Conservation (phyloP, 2,329 filamentous ascomycete species). For the Scorias spongiosa region DNA sequence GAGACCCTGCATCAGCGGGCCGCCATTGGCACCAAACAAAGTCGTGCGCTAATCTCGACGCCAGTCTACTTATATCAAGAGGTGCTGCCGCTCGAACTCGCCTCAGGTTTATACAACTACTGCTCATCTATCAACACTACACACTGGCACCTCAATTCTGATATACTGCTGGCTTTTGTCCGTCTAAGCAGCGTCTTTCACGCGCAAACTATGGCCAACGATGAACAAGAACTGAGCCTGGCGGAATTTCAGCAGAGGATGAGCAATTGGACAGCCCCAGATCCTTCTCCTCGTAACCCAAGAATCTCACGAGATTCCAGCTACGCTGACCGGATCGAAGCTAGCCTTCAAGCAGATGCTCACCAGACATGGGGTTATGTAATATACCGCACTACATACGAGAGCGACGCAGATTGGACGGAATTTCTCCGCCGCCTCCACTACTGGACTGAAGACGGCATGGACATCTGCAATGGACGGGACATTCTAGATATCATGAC, state of each 20-base stretch:
- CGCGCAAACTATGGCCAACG: neutral
- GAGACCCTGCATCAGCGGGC: too few species aligned
- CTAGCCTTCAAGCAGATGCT: slow-evolving; percentile 1
- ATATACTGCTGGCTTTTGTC: neutral
- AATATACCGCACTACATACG: slow-evolving; percentile 8
- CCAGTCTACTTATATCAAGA: too few species aligned
- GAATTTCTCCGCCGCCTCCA: slow-evolving; percentile 4
- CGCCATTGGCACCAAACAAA: too few species aligned
- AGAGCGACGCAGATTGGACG: slow-evolving; percentile 6
- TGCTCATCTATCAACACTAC: neutral
- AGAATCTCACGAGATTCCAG: slow-evolving; percentile 1
- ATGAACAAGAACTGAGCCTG: neutral
- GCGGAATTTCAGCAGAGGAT: neutral
- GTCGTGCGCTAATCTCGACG: too few species aligned
- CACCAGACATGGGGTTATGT: slow-evolving; percentile 8
- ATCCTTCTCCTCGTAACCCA: neutral
- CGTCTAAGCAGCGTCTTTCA: neutral
- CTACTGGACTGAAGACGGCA: slow-evolving; percentile 1
- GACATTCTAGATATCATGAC: slow-evolving; percentile 4
- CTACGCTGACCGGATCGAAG: slow-evolving; percentile 5
- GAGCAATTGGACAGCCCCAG: neutral
- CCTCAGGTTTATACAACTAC: neutral
- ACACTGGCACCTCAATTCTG: neutral
- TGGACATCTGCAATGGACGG: slow-evolving; percentile 2
- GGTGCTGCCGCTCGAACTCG: neutral